Evolutionary conservation across 345 rosid genomes (phyloP), one percentile per base, ranked within the genome.

Genomic region (Arabidopsis arenosa): DNA sequence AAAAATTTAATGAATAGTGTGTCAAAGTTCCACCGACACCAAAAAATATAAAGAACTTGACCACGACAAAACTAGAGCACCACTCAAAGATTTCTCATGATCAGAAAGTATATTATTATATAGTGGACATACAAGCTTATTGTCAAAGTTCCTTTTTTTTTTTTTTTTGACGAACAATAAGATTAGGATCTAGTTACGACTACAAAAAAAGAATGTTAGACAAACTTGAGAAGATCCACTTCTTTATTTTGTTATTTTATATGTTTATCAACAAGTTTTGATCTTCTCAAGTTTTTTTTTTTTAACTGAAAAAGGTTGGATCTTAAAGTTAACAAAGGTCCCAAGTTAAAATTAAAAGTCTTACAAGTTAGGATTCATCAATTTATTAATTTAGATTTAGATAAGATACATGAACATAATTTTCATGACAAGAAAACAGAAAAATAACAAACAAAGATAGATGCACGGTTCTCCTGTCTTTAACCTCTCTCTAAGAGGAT

Each of bases 61-160:
- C 78, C 61, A 57, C 52, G 15, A 58, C 79, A 57, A 23, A 57
- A 12, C 44, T 8, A 65, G 30, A 63, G 40, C 51, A n/a, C 47
- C 13, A 28, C 52, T 40, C 13, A 40, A 43, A 40, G 12, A 63
- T 63, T 35, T 40, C 45, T 9, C 33, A 49, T 49, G 51, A 37
- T 23, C 54, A 43, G 1, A 41, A 43, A 1, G 1, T 37, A 37
- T 37, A 2, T 1, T 8, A 37, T 7, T 2, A 37, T 7, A 37
- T 8, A 39, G 0, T n/a, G n/a, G n/a, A n/a, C n/a, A n/a, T n/a
- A n/a, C n/a, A n/a, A 18, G 21, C 21, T 18, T 18, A 18, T 18
- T 18, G 21, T 18, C 21, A 18, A 18, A 18, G 21, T 18, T 18
- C 21, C 21, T 0, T 18, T 18, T 18, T 18, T 18, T 18, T 18